Evolutionary conservation across 371 early-diverging fungal species (phyloP), one percentile per base, ranked within the genome.

Genomic region (Mortierella sp.): DNA sequence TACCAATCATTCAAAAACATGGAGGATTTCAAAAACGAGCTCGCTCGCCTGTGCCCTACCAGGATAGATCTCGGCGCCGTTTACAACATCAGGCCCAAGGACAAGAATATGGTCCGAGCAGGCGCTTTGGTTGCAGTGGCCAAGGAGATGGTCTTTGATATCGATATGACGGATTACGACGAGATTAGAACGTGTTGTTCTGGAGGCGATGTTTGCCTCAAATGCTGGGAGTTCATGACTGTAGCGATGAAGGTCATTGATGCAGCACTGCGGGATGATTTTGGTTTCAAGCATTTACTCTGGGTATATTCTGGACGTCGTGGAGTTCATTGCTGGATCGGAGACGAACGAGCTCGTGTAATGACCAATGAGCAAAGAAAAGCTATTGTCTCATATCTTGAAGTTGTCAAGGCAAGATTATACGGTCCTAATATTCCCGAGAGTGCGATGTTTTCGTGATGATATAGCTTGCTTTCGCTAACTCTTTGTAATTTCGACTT

Each of bases 111-210:
- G 14, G 86, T 95, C 18, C 85, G 87, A 55, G 90, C 93, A 8
- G 89, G 87, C 5, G 92, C 91, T 2, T 96, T 97, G 72, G 84
- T 86, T 14, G 94, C 98, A 0, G 78, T 93, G 22, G 90, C 93
- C 64, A 94, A 96, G 75, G 99, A 99, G 83, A 87, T 99, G 12
- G 98, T 99, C n/a, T 97, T 99, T 88, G 99, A 99, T 94, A 97
- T 99, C 72, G 99, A 99, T 91, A 95, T 99, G 94, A 99, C 99
- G 0, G 99, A 99, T 86, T 99, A 99, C 84, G 97, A 98, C 84
- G 97, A 97, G 45, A 89, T 96, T 45, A 91, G 99, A 75, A 96
- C 94, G 0, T 99, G 99, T 79, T 99, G 99, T 90, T 89, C 92
- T 70, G 97, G 95, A 66, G 97, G 93, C 30, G 89, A 90, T 77